These are phyloP conservation scores for Scleroderma bovista DNA, from an alignment of 768 basidiomycete species.

Conservation along the genomic window DNA sequence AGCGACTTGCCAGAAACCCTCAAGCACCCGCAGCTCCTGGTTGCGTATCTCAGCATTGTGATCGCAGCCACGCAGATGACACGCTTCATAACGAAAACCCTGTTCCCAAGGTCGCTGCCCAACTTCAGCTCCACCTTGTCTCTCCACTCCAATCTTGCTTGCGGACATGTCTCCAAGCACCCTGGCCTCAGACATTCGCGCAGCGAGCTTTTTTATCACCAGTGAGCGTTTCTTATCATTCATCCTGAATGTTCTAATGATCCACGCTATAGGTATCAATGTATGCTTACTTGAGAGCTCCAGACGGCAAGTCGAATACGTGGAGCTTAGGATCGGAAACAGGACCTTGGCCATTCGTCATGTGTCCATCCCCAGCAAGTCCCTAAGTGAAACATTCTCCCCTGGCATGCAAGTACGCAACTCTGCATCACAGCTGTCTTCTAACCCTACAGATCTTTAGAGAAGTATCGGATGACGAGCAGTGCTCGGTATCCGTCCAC, in stretches of 20 bases:
- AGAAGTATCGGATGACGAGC: constrained; percentile 1
- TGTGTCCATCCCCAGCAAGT: not conserved
- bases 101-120: not conserved
- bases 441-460: not conserved
- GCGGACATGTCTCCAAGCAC: not conserved
- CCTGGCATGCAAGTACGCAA: not conserved
- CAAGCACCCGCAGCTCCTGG: not conserved
- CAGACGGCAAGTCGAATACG: not conserved
- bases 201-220: not conserved
- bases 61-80: not conserved
- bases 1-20: not conserved
- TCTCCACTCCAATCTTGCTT: not conserved
- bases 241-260: not conserved
- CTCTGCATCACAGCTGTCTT: not conserved
- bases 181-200: not conserved
- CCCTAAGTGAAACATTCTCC: not conserved
- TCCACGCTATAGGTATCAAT: not conserved
- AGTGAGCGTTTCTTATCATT: not conserved
- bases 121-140: not conserved
- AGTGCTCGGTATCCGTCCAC: not conserved
- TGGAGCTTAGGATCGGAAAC: not conserved
- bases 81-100: constrained; percentile 1
- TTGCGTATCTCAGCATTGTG: not conserved
- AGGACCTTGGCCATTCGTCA: not conserved
- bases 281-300: not conserved